Evolutionary conservation across 1,139 yeast genomes (phyloP), one percentile per base, ranked within the genome.

Genomic region (Candida buenavistaensis): DNA sequence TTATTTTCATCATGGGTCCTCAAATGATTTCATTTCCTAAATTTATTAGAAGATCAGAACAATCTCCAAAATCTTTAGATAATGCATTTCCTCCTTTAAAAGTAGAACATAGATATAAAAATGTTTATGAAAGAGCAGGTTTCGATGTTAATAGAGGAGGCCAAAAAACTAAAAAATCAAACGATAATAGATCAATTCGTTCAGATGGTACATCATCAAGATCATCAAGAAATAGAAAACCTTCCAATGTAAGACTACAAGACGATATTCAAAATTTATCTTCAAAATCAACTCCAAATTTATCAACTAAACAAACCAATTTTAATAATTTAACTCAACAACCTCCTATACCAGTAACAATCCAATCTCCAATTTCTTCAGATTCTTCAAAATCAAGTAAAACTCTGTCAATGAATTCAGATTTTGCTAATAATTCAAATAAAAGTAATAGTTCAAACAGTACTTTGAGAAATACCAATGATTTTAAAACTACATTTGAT

Each of bases 41-140:
- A 28, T 59, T 51, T 39, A 47, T 60, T 17, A 52, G 62, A 37
- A 41, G 54, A 14, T 12, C 40, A 3, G 67, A 63, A 32, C 57
- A 58, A 10, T 52, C 67, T 2, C 61, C 64, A 23, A 50, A 57
- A 38, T 47, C 59, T 28, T 57, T 57, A 38, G 68, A 66, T 38
- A 60, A 72, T 22, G 71, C 85, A 1, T 80, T 80, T 45, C 86
- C 86, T n/a, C 75, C 80, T 0, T 59, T 80, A 45, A 77, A 75
- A 42, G 65, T 74, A 2, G 73, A 72, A 30, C 77, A 71, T 34
- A 59, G 76, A 25, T 78, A 77, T 52, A 67, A 66, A 46, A 80
- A 83, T 1, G 85, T 78, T 4, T 72, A 79, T 45, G 85, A 80
- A 53, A 57, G 84, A 46, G 85, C 85, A 0, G 86, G 86, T 0